phyloP scores from a whole-genome alignment of 2,329 filamentous ascomycete genomes.

The Colletotrichum eremochloae region DNA sequence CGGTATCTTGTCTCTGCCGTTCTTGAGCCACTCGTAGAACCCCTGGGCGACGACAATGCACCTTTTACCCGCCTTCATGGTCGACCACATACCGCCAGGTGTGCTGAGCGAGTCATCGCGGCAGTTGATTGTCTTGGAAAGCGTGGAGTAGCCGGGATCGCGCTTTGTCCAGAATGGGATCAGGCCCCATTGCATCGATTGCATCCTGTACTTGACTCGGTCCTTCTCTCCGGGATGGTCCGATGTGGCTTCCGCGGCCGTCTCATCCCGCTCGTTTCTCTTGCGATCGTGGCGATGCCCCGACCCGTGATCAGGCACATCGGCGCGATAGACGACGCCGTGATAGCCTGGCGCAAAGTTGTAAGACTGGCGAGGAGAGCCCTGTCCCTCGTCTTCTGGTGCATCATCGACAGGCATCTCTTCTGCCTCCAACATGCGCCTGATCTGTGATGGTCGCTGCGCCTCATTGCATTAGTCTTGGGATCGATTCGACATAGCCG shows the following conservation, averaged over 20 bases:
- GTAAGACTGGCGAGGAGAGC: constrained; percentile 78
- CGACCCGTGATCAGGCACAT: constrained; percentile 73
- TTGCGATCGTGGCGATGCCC: constrained; percentile 52
- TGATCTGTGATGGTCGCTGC: constrained; percentile 82
- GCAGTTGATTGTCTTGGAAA: constrained; percentile 95
- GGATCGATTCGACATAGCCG: constrained; percentile 8
- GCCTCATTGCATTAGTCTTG: constrained; percentile 5
- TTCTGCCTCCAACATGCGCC: constrained; percentile 78
- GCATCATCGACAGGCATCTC: constrained; percentile 80
- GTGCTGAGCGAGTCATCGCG: constrained; percentile 86
- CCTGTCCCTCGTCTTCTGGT: constrained; percentile 76
- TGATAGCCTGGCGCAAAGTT: constrained; percentile 93
- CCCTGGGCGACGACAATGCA: constrained; percentile 91
- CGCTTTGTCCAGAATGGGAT: constrained; percentile 94
- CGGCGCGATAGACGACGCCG: constrained; percentile 87
- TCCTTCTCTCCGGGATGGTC: constrained; percentile 45
- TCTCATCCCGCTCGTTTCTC: constrained; percentile 12
- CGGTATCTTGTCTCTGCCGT: constrained; percentile 84
- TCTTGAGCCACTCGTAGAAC: constrained; percentile 97
- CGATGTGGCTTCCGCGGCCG: constrained; percentile 35
- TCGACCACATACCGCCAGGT: constrained; percentile 87
- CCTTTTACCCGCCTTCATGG: constrained; percentile 89
- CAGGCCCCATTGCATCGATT: constrained; percentile 96
- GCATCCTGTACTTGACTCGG: constrained; percentile 79
- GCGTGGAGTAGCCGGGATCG: constrained; percentile 79